phyloP scores from a whole-genome alignment of 2,329 filamentous ascomycete species.

The Fusarium torreyae region DNA sequence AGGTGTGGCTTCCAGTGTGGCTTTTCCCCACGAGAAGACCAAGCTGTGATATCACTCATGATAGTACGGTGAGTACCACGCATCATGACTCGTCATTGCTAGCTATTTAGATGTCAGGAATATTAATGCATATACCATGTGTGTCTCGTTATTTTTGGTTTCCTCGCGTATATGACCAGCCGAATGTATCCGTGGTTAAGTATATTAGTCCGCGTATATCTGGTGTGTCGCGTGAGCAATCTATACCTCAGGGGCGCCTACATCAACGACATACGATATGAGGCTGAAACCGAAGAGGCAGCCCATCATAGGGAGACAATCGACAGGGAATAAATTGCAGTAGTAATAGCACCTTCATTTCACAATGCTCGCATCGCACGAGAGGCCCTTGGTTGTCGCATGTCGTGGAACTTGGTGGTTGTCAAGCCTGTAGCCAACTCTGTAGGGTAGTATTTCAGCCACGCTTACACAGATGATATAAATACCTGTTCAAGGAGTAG shows the following conservation, averaged over 20 bases:
- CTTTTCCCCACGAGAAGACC: constrained; percentile 15
- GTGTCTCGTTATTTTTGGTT: not conserved
- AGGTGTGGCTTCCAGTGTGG: constrained; percentile 38
- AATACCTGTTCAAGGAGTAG: not conserved
- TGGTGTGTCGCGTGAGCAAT: constrained; percentile 19
- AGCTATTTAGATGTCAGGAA: not conserved
- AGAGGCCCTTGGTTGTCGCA: constrained; percentile 15
- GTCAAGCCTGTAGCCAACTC: not conserved
- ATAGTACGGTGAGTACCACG: constrained; percentile 12
- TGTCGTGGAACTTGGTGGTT: constrained; percentile 6
- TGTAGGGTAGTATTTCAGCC: constrained; percentile 28
- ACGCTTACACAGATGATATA: constrained; percentile 2
- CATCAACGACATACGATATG: constrained; percentile 9
- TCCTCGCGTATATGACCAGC: not conserved
- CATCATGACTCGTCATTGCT: constrained; percentile 3
- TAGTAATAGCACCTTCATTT: not conserved
- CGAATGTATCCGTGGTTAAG: not conserved
- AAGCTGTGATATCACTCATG: not conserved
- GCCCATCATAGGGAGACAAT: not conserved
- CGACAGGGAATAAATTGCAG: not conserved
- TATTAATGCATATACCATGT: not conserved
- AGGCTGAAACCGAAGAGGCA: not conserved
- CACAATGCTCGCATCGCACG: not conserved
- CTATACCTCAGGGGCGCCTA: not conserved
- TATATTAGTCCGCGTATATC: not conserved